Base-by-base conservation (phyloP, 202 grass and related monocot genomes). In the Panicum hallii region DNA sequence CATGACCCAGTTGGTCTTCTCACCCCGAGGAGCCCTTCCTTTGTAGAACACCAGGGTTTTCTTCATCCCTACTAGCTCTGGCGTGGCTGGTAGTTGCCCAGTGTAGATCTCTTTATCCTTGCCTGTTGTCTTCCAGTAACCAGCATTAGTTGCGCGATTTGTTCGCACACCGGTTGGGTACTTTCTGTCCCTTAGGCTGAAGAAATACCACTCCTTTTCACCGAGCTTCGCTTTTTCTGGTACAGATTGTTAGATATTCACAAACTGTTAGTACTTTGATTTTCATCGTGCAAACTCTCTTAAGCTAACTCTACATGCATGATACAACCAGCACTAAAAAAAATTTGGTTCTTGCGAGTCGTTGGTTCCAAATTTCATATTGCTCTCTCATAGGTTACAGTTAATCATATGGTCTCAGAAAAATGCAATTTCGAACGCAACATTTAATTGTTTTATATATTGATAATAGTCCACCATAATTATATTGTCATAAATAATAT, bases 201-300 rank as follows among this genome's bases (percentile, higher is more conserved):
- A 98, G 93, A 98, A 98, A 49, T 98, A 98, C 96, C 96, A 98
- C 55, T 98, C 96, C 4, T 98, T 98, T 60, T 98, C 96, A 56
- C 96, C 96, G 56, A 98, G 91, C 46, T 95, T 98, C 0, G 96
- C 93, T 45, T 95, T 98, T 22, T 84, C 96, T 98, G 61, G 4
- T 65, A 77, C 46, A 42, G 10, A 11, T 52, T 49, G 2, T 41
- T 5, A n/a, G 6, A 85, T 3, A 7, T 67, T 79, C 23, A 28
- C 5, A 49, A 32, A 75, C 4, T 4, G 13, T 53, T 85, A 89
- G 47, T 32, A 6, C 5, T 73, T 34, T 1, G 40, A 12, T 48
- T 10, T 41, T 67, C 56, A 5, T 16, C n/a, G 14, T 63, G 6
- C 20, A 60, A 41, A 75, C 3, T 28, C 12, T 74, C 10, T 81